Base-by-base conservation (phyloP, 2,329 filamentous ascomycete species). In the Ophiosphaerella herpotricha region DNA sequence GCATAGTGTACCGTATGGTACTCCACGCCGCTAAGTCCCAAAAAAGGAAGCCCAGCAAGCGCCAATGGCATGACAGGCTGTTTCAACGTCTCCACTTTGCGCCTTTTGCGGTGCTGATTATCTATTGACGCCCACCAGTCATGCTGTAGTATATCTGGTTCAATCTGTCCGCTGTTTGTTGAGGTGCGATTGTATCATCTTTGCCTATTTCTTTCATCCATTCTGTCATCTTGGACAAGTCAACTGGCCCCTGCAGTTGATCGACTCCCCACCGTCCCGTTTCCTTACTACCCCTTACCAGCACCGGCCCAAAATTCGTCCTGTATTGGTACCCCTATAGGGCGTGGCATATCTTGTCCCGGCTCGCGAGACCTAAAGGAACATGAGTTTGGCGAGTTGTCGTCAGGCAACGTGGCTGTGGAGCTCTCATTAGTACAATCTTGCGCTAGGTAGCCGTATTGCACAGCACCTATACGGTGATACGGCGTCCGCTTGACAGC, bases 351-450 rank as follows among this genome's bases (percentile, higher is more conserved):
- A 3, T 7, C 11, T 11, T 29, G 26, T 5, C 18, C 18, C 18
- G 18, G 18, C 18, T 21, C 18, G 4, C 39, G 29, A 52, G 37
- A 50, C 51, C 47, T 21, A 21, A 43, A 51, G 38, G 46, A 35
- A 41, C 40, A 38, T n/a, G 49, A 37, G 12, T 52, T 52, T 43
- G 51, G 39, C 33, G 37, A 50, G 46, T 57, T 54, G 61, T 68
- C 63, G 66, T 68, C 58, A 68, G 58, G 56, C 47, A 53, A 37
- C 38, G 67, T 62, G 67, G 67, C 67, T 68, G 37, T 40, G 54
- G 49, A 40, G 9, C 48, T 55, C 50, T 23, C 42, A 58, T 64
- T 54, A 44, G 61, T 61, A 46, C 47, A 60, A 52, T 39, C 38
- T 66, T 64, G 66, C 63, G 62, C 42, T 44, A 43, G 18, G 18